These are phyloP conservation scores for Colletotrichum sp. DNA, from an alignment of 2,329 filamentous ascomycete genomes.

Conservation along the genomic window DNA sequence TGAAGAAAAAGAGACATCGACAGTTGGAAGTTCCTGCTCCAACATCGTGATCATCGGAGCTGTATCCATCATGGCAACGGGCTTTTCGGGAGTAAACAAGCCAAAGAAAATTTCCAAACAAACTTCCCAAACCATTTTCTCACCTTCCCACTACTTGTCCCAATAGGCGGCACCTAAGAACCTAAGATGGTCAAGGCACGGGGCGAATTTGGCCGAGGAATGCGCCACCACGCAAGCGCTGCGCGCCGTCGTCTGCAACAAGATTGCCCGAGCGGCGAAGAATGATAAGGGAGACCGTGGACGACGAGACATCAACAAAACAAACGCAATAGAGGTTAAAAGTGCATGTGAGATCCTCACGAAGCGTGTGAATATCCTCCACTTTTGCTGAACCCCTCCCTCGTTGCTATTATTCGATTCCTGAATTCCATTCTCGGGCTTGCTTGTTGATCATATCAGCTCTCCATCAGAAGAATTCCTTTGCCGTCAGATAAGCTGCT, in stretches of 20 bases:
- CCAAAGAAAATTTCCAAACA: background rate
- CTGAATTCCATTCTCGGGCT: background rate
- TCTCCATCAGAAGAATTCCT: background rate
- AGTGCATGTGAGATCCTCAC: conserved; percentile 15
- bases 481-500: background rate
- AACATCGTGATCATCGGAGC: background rate
- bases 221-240: conserved; percentile 19
- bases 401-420: background rate
- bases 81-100: conserved; percentile 1
- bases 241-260: conserved; percentile 19
- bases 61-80: background rate
- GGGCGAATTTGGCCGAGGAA: conserved; percentile 17
- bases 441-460: background rate
- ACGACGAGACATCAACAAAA: conserved; percentile 20
- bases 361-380: background rate
- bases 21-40: background rate
- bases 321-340: conserved; percentile 13
- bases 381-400: background rate
- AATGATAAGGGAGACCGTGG: conserved; percentile 18
- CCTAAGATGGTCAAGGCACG: conserved; percentile 16
- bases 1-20: background rate
- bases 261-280: conserved; percentile 21
- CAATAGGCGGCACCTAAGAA: background rate
- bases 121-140: background rate
- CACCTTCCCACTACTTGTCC: background rate